Conservation (phyloP, 164 flowering plant species). For the Vitis riparia region DNA sequence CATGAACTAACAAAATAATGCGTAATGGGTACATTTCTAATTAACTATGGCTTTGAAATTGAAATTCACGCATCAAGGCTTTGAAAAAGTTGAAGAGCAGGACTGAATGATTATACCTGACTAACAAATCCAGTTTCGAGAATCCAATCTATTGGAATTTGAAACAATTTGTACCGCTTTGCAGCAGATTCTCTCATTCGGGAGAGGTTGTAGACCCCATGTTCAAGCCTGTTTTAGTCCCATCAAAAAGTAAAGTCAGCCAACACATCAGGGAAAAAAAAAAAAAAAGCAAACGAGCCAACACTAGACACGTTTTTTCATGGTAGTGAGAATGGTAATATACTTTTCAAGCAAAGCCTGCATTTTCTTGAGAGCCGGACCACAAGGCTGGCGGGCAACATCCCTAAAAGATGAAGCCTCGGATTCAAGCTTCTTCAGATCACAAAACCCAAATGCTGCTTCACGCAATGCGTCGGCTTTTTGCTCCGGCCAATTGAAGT, state of each 20-base stretch:
- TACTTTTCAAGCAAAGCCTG: constrained; percentile 88
- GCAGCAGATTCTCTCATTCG: constrained; percentile 80
- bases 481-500: constrained; percentile 96
- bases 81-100: neutral
- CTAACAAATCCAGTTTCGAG: constrained; percentile 75
- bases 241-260: neutral
- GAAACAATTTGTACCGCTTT: constrained; percentile 56
- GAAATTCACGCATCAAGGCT: neutral
- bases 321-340: neutral
- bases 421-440: constrained; percentile 81
- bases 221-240: constrained; percentile 65
- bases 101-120: constrained; percentile 50
- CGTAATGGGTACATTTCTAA: no score
- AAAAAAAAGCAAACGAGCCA: neutral
- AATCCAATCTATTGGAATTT: constrained; percentile 91
- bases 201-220: constrained; percentile 77
- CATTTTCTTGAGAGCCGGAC: constrained; percentile 85
- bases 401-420: constrained; percentile 68
- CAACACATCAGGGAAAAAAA: neutral
- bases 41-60: no score
- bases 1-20: no score
- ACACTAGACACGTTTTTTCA: no score
- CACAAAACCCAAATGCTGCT: constrained; percentile 92
- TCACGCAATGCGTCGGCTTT: constrained; percentile 95
- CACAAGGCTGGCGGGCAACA: constrained; percentile 72